Conservation (phyloP, 1,139 yeast genomes). For the Wickerhamomyces sp. region DNA sequence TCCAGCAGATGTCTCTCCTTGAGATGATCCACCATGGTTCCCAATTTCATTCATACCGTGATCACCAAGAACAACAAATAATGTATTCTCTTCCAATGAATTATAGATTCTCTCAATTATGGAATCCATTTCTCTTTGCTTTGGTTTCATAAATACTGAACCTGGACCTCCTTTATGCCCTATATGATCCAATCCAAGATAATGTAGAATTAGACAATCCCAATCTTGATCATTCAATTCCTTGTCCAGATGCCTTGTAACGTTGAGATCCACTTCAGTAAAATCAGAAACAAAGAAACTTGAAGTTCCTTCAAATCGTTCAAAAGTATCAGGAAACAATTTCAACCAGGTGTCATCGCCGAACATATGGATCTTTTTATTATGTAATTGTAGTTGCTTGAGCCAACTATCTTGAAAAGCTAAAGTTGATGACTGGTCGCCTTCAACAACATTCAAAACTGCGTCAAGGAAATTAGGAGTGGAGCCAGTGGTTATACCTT, state of each 20-base stretch:
- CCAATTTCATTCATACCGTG: conserved; percentile 92
- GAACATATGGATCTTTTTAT: conserved; percentile 66
- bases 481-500: conserved; percentile 79
- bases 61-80: conserved; percentile 82
- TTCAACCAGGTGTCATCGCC: conserved; percentile 99
- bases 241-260: conserved; percentile 73
- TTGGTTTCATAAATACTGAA: conserved; percentile 72
- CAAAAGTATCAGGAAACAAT: conserved; percentile 68
- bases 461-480: conserved; percentile 83
- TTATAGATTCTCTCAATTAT: conserved; percentile 53
- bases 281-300: conserved; percentile 94
- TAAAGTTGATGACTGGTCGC: conserved; percentile 73
- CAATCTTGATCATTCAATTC: conserved; percentile 51
- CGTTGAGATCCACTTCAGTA: conserved; percentile 89
- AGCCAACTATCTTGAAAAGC: conserved; percentile 86
- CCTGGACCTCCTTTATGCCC: conserved; percentile 96
- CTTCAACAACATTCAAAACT: conserved; percentile 88
- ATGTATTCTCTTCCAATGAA: conserved; percentile 48
- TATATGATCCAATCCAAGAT: conserved; percentile 91
- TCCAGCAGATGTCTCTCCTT: conserved; percentile 89
- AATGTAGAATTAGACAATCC: conserved; percentile 88
- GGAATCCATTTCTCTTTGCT: conserved; percentile 81
- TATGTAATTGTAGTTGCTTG: conserved; percentile 48
- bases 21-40: conserved; percentile 93
- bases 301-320: conserved; percentile 76